Conservation (phyloP, 164 flowering plant species). For the Warburgia ugandensis region DNA sequence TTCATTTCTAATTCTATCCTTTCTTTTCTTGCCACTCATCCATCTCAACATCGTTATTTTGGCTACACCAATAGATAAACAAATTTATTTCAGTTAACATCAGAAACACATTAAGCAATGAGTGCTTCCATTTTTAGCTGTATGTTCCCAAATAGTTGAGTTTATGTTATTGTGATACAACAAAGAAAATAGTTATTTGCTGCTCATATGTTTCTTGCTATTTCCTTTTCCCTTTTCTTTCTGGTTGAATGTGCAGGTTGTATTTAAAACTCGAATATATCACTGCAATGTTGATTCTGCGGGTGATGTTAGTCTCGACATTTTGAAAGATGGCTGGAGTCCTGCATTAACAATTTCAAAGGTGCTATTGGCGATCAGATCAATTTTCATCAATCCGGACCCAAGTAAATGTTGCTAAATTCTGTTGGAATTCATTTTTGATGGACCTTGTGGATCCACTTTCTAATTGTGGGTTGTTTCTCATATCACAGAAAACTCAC, state of each 20-base stretch:
- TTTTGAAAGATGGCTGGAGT: conserved; percentile 86
- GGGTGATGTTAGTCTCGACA: conserved; percentile 69
- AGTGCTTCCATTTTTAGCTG: too few species aligned
- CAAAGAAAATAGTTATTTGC: too few species aligned
- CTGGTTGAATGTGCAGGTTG: conserved; percentile 39
- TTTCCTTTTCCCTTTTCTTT: conserved; percentile 2
- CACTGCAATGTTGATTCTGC: conserved; percentile 87
- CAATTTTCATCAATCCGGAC: conserved; percentile 70
- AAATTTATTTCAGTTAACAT: too few species aligned
- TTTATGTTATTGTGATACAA: too few species aligned
- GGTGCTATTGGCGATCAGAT: conserved; percentile 68
- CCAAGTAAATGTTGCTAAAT: conserved; percentile 46
- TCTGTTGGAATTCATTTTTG: background rate
- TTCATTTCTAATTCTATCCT: too few species aligned
- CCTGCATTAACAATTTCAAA: conserved; percentile 94
- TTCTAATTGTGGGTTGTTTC: background rate
- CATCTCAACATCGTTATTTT: too few species aligned
- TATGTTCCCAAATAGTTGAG: too few species aligned
- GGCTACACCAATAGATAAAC: too few species aligned
- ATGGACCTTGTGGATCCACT: background rate
- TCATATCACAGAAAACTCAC: conserved; percentile 58
- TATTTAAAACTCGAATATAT: conserved; percentile 82
- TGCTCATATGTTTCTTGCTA: background rate
- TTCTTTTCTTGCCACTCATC: too few species aligned
- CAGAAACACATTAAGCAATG: too few species aligned